Evolutionary conservation across 2,329 filamentous ascomycete species (phyloP), one percentile per base, ranked within the genome.

Genomic region (Thermothelomyces thermophilus): DNA sequence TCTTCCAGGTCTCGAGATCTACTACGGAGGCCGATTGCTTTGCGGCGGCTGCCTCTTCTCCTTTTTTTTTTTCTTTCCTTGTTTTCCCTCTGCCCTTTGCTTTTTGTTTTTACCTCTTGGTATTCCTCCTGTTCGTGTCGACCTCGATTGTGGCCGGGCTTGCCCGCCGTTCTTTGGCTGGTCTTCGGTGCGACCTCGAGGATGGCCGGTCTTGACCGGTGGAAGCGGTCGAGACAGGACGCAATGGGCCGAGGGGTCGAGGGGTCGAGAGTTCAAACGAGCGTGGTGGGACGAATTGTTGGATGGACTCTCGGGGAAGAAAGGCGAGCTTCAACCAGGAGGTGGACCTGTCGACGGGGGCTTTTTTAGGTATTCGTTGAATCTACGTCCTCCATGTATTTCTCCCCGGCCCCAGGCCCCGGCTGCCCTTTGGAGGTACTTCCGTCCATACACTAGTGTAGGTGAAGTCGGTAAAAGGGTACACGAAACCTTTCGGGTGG

Each of bases 331-430:
- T 45, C 31, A 43, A 30, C 13, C 5, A 35, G 33, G 33, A 35
- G 7, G 37, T 28, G 40, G 40, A 48, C 35, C 41, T 14, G 42
- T 26, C 5, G 50, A 51, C 36, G 45, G 53, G 52, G 52, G 39
- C 19, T 47, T 39, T n/a, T 30, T n/a, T 13, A 42, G 41, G 46
- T 53, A 50, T 53, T 50, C 46, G 46, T 50, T 44, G 51, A 43
- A 41, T 33, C 20, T 33, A 49, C 20, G 51, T 47, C 42, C 28
- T n/a, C 14, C 22, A n/a, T 26, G 24, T 26, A 33, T 24, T 37
- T 24, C n/a, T 34, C 37, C 14, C 37, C 17, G 24, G 19, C 6
- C 13, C 13, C 5, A 11, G 13, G 6, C 33, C 33, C 14, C 7
- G 33, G 13, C 14, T 9, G 33, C 16, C 13, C 16, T 14, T 16